These are phyloP conservation scores for Spencermartinsiella ligniputridi DNA, from an alignment of 1,139 yeast species.

Conservation along the genomic window DNA sequence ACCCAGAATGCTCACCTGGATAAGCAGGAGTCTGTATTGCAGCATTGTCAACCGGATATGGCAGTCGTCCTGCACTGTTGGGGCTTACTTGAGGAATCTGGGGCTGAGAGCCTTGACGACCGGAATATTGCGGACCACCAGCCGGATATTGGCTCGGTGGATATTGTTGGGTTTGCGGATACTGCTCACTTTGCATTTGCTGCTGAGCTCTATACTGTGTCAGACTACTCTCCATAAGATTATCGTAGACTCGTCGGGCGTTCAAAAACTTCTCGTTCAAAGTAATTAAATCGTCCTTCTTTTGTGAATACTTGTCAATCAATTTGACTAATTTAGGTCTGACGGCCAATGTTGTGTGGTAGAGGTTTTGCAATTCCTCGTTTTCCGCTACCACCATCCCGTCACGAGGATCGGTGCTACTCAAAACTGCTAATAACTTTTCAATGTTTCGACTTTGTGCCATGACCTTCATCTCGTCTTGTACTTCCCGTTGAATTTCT, in stretches of 20 bases:
- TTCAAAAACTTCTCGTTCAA: constrained; percentile 63
- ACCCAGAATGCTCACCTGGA: not conserved
- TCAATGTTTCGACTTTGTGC: constrained; percentile 57
- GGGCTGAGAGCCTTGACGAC: not conserved
- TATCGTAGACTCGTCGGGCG: constrained; percentile 68
- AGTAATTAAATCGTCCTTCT: constrained; percentile 70
- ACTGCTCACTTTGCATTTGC: constrained; percentile 3
- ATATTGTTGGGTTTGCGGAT: constrained; percentile 7
- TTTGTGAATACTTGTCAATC: constrained; percentile 68
- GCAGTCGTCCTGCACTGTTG: not conserved
- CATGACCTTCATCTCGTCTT: constrained; percentile 43
- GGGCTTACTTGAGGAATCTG: not conserved
- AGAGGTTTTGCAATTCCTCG: constrained; percentile 50
- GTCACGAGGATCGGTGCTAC: constrained; percentile 37
- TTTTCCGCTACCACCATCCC: constrained; percentile 35
- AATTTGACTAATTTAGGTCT: constrained; percentile 68
- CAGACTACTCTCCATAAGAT: constrained; percentile 50
- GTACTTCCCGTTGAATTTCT: constrained; percentile 42
- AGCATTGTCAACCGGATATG: not conserved
- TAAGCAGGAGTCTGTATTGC: not conserved
- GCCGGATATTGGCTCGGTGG: constrained; percentile 5
- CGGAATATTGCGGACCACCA: not conserved
- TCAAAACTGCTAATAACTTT: constrained; percentile 55
- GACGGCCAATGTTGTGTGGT: constrained; percentile 65
- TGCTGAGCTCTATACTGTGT: constrained; percentile 23